phyloP scores from a whole-genome alignment of 2,329 filamentous ascomycete species.

The Lachnellula occidentalis region DNA sequence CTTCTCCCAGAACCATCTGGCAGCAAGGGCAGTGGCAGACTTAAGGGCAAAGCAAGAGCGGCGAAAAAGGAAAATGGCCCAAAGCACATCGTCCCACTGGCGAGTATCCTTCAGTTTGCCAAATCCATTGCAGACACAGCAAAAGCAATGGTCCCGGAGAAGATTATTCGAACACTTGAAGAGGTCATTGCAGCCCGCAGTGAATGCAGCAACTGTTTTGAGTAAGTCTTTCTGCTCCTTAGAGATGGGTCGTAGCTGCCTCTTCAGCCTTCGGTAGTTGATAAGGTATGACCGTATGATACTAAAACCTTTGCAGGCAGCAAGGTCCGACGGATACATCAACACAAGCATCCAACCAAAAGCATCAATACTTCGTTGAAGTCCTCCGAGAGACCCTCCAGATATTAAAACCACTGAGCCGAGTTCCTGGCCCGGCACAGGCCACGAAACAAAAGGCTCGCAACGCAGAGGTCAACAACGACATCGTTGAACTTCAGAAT shows the following conservation, averaged over 20 bases:
- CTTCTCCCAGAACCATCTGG: background rate
- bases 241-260: too few species aligned
- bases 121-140: background rate
- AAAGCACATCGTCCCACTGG: background rate
- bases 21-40: background rate
- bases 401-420: background rate
- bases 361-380: background rate
- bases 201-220: background rate
- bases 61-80: background rate
- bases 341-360: background rate
- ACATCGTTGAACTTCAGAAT: background rate
- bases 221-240: background rate
- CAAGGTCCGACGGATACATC: background rate
- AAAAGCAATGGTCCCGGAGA: background rate
- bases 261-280: too few species aligned
- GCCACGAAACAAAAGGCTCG: background rate
- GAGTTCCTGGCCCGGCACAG: background rate
- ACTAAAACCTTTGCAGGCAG: too few species aligned
- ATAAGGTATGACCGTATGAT: too few species aligned
- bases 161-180: background rate
- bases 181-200: background rate
- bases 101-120: background rate
- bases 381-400: background rate
- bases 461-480: background rate
- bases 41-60: background rate